These are phyloP conservation scores for Trametes elegans DNA, from an alignment of 768 basidiomycete species.

Conservation along the genomic window DNA sequence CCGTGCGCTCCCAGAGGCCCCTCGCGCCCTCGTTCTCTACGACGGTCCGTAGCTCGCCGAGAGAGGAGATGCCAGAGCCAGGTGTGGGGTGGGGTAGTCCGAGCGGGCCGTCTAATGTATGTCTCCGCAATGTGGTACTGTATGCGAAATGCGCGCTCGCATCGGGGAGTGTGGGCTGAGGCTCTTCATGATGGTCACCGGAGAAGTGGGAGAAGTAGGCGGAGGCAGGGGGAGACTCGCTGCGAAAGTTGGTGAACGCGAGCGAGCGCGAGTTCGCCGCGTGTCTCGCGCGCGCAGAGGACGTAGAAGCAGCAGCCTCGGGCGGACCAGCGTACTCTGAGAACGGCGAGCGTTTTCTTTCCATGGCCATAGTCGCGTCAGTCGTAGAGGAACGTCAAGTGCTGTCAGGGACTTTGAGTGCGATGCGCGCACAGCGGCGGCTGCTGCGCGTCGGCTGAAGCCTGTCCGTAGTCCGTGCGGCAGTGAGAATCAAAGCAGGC, in stretches of 20 bases:
- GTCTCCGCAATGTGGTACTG: slow-evolving; percentile 75
- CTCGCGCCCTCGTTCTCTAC: slow-evolving; percentile 29
- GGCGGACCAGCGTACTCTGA: slow-evolving; percentile 1
- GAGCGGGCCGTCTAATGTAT: slow-evolving; percentile 49
- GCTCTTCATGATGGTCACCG: slow-evolving; percentile 44
- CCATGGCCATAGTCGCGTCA: slow-evolving; percentile 14
- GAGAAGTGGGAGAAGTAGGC: slow-evolving; percentile 70
- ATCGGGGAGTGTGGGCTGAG: slow-evolving; percentile 54
- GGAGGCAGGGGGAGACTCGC: slow-evolving; percentile 73
- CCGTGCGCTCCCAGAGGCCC: slow-evolving; percentile 46
- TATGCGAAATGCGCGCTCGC: slow-evolving; percentile 79
- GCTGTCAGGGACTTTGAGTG: no score
- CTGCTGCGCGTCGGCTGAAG: no score
- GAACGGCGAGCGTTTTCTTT: slow-evolving; percentile 20
- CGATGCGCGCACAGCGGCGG: not conserved
- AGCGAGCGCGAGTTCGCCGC: slow-evolving; percentile 2
- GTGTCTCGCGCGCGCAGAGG: slow-evolving; percentile 9
- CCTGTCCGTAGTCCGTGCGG: no score
- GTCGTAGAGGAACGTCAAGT: not conserved
- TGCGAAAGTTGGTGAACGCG: slow-evolving; percentile 22
- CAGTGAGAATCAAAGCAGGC: no score
- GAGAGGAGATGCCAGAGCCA: slow-evolving; percentile 35
- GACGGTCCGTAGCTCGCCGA: slow-evolving; percentile 29
- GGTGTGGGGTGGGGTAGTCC: slow-evolving; percentile 39
- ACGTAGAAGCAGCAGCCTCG: not conserved